Evolutionary conservation across 768 basidiomycete genomes (phyloP), one percentile per base, ranked within the genome.

Genomic region (Leccinum rimulosum): DNA sequence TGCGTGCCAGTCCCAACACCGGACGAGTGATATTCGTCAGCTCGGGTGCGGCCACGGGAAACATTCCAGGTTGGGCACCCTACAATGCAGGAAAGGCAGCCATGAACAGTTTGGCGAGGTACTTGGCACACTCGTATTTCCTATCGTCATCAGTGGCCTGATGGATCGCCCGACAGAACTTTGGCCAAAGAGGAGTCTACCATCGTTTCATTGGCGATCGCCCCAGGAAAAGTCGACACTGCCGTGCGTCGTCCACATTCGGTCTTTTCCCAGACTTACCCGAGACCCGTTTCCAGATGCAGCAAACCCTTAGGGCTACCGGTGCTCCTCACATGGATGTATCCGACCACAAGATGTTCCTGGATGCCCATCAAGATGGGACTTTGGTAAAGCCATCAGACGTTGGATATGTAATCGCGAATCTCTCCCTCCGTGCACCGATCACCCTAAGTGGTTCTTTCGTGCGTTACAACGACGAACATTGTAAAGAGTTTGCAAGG

Each of bases 181-280:
- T 76, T 96, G 19, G 90, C 87, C 17, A 83, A 83, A 64, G 95
- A 97, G 70, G 94, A 97, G 71, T 84, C 84, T n/a, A 76, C 79
- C 35, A 76, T 97, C 38, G 79, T 82, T 8, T 84, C 86, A 3
- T 80, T 95, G 33, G 89, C 95, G 15, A 65, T 97, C 3, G 84
- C 94, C 4, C 95, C 95, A 1, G 95, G 95, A 14, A 87, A 87
- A 74, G 93, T 97, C 28, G 86, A 95, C 61, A 95, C 93, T 8
- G 76, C 74, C 28, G 93, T 92, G 70, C 64, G 83, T 80, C 17
- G 38, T 50, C 38, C 47, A 17, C 36, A 11, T 43, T 19, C 25
- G 28, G 56, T 51, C 14, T 19, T 50, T 38, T 56, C 38, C 36
- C 50, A 22, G 50, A 28, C 52, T 14, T 38, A 30, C 30, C 49